Percentiles rank a stretch among this genome's conserved stretches.
phyloP scores from a whole-genome alignment of 2,329 filamentous ascomycete genomes.

The Aspergillus neotritici region DNA sequence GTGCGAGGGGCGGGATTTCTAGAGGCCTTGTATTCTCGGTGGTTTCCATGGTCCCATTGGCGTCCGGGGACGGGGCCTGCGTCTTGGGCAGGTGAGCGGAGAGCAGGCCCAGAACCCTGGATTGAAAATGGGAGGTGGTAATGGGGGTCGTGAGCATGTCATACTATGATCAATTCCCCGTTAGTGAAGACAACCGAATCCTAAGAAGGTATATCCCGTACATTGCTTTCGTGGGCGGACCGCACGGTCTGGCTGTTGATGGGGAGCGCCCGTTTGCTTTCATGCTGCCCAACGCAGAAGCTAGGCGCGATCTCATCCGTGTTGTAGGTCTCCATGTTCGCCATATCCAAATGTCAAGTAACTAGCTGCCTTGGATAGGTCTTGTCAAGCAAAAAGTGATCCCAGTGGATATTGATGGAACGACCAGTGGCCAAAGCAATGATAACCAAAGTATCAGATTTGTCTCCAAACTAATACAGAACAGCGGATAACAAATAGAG shows the following conservation, averaged over 20 bases:
- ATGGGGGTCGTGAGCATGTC: conserved; percentile 60
- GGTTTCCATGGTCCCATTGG: conserved; percentile 34
- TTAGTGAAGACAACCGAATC: conserved; percentile 4
- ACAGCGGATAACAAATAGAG: neutral
- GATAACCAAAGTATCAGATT: too few relatives aligned
- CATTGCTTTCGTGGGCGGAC: conserved; percentile 53
- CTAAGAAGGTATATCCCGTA: conserved; percentile 24
- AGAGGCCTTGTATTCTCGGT: conserved; percentile 38
- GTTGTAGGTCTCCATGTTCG: conserved; percentile 29
- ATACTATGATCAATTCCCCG: conserved; percentile 44
- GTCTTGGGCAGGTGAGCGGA: conserved; percentile 46
- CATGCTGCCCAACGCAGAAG: conserved; percentile 60
- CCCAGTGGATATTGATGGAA: neutral
- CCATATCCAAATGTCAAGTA: conserved; percentile 1
- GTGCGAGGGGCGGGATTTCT: conserved; percentile 37
- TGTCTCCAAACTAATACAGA: too few relatives aligned
- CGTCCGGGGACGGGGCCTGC: conserved; percentile 32
- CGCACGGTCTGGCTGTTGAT: conserved; percentile 48
- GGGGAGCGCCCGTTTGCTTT: conserved; percentile 47
- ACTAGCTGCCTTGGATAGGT: neutral
- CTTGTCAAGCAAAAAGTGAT: neutral
- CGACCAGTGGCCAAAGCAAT: too few relatives aligned
- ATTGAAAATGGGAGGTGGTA: conserved; percentile 56
- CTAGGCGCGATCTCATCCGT: conserved; percentile 38
- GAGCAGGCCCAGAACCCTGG: conserved; percentile 50